These are phyloP conservation scores for Nannochloropsis gaditana DNA, from an alignment of 108 stramenopile species.

Conservation along the genomic window DNA sequence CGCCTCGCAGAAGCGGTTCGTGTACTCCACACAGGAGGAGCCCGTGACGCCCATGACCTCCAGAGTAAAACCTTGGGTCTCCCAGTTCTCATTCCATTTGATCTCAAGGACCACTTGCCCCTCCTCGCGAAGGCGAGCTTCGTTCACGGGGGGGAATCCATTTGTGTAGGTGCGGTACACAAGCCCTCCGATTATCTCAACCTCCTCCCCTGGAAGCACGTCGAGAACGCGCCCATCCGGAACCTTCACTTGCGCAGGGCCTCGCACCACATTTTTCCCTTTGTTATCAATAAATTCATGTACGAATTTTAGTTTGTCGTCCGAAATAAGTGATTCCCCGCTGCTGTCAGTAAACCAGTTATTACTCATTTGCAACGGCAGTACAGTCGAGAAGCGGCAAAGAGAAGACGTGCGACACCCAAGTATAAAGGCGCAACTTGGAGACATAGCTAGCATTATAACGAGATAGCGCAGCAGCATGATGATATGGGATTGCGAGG, in stretches of 20 bases:
- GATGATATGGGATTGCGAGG: too few species aligned
- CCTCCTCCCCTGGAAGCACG: slow-evolving; percentile 8
- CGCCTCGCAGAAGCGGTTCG: slow-evolving; percentile 16
- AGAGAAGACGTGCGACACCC: too few species aligned
- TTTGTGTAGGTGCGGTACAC: neutral
- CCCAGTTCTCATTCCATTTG: slow-evolving; percentile 17
- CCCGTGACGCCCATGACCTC: slow-evolving; percentile 1
- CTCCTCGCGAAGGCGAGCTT: neutral
- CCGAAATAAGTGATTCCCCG: neutral
- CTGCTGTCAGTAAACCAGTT: neutral
- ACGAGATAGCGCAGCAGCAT: too few species aligned
- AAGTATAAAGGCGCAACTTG: too few species aligned
- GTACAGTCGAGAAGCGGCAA: too few species aligned
- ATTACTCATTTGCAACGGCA: neutral
- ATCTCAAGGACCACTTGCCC: neutral
- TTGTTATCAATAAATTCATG: neutral
- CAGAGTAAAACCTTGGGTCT: slow-evolving; percentile 4
- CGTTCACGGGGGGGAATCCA: neutral
- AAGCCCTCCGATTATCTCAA: neutral
- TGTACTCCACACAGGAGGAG: neutral
- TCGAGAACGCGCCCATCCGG: neutral
- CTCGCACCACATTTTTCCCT: slow-evolving; percentile 13
- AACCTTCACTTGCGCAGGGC: neutral
- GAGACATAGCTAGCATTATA: too few species aligned
- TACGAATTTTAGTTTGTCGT: slow-evolving; percentile 8